These are phyloP conservation scores for Breynia disticha DNA, from an alignment of 441 rosid genomes.

Conservation along the genomic window DNA sequence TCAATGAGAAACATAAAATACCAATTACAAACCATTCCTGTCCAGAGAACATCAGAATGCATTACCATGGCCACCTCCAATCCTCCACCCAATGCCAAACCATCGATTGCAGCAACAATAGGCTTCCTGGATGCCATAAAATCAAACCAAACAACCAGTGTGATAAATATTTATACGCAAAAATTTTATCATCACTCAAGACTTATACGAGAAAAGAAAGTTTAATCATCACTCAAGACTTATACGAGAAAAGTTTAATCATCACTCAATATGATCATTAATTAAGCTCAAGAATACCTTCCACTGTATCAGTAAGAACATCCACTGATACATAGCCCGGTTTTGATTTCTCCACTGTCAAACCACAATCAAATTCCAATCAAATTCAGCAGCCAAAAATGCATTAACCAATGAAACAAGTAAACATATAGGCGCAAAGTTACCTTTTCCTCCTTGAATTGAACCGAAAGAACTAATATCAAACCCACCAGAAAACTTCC, in stretches of 20 bases:
- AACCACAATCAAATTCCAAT: slow-evolving; percentile 9
- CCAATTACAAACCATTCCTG: background rate
- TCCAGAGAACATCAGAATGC: slow-evolving; percentile 12
- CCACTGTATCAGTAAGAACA: slow-evolving; percentile 49
- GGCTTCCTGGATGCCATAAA: slow-evolving; percentile 73
- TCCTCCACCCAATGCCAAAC: slow-evolving; percentile 97
- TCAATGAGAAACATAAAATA: slow-evolving; percentile 5
- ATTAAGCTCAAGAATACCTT: slow-evolving; percentile 41
- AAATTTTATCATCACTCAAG: background rate
- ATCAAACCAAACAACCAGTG: too few relatives aligned
- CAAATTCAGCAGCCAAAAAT: slow-evolving; percentile 1
- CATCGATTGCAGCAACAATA: slow-evolving; percentile 96
- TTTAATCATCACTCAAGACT: background rate
- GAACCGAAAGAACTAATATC: slow-evolving; percentile 70
- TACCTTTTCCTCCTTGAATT: slow-evolving; percentile 52
- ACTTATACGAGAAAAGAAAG: too few relatives aligned
- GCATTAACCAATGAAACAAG: slow-evolving; percentile 1
- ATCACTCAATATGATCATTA: background rate
- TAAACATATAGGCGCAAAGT: background rate
- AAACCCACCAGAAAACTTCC: slow-evolving; percentile 94
- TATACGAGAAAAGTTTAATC: too few relatives aligned
- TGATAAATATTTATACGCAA: too few relatives aligned
- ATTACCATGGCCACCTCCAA: slow-evolving; percentile 86
- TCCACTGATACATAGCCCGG: slow-evolving; percentile 55
- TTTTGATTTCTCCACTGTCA: slow-evolving; percentile 49